Percentiles rank a stretch among this genome's conserved stretches.
These are phyloP conservation scores for Cytospora schulzeri DNA, from an alignment of 2,329 filamentous ascomycete genomes.

Conservation along the genomic window DNA sequence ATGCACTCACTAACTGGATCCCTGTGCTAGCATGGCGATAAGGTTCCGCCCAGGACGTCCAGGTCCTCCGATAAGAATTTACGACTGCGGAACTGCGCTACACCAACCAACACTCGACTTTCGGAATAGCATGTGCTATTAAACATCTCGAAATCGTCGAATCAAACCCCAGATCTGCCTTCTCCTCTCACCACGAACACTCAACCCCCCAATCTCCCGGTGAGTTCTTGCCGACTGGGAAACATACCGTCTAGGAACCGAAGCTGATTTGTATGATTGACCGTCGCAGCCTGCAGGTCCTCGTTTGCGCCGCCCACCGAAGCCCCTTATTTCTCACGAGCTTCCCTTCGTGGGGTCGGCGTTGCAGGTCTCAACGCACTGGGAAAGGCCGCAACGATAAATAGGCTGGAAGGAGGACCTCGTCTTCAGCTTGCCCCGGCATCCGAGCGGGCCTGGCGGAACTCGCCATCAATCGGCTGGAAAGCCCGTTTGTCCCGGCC, in stretches of 20 bases:
- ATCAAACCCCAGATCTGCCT: neutral
- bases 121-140: constrained; percentile 17
- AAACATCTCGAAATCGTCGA: neutral
- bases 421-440: neutral
- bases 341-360: neutral
- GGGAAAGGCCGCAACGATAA: neutral
- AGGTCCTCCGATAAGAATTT: constrained; percentile 20
- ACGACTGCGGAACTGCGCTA: constrained; percentile 2
- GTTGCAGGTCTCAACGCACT: neutral
- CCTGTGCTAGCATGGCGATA: constrained; percentile 13
- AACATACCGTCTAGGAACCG: neutral
- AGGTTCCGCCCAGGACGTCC: constrained; percentile 5
- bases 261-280: neutral
- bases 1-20: constrained; percentile 6
- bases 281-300: constrained; percentile 6
- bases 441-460: constrained; percentile 18
- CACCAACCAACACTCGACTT: neutral
- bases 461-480: constrained; percentile 12
- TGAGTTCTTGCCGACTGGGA: neutral
- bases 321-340: constrained; percentile 3
- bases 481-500: constrained; percentile 21
- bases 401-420: neutral
- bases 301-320: constrained; percentile 11
- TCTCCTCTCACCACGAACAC: neutral
- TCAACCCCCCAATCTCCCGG: neutral